phyloP scores from a whole-genome alignment of 768 basidiomycete species.

The Arthromyces matolae region DNA sequence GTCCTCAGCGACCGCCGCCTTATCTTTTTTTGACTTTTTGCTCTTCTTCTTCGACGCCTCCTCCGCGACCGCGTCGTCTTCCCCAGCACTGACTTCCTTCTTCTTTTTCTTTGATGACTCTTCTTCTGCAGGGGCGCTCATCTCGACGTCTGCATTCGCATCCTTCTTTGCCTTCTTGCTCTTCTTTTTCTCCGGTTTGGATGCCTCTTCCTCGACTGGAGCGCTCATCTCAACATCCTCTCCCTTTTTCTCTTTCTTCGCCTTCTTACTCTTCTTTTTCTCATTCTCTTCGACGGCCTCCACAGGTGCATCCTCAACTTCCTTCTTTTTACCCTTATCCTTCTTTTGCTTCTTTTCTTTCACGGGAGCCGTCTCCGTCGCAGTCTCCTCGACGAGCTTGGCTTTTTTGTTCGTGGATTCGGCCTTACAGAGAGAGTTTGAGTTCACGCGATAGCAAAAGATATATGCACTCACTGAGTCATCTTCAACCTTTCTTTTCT shows the following conservation, averaged over 20 bases:
- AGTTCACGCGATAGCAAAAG: background rate
- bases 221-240: slow-evolving; percentile 11
- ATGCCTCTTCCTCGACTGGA: slow-evolving; percentile 5
- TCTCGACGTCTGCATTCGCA: slow-evolving; percentile 10
- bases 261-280: slow-evolving; percentile 28
- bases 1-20: slow-evolving; percentile 7
- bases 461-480: background rate
- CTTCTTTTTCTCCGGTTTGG: slow-evolving; percentile 11
- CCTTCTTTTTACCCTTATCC: slow-evolving; percentile 18
- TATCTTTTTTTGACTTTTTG: slow-evolving; percentile 23
- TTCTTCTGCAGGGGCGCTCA: slow-evolving; percentile 3
- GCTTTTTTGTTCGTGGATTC: slow-evolving; percentile 27
- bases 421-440: background rate
- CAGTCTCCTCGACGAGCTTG: slow-evolving; percentile 20
- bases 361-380: slow-evolving; percentile 16
- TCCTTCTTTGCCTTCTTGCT: slow-evolving; percentile 15
- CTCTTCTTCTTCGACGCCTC: slow-evolving; percentile 16
- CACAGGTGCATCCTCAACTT: background rate
- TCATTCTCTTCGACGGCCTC: slow-evolving; percentile 8
- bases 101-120: slow-evolving; percentile 4
- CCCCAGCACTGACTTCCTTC: slow-evolving; percentile 9
- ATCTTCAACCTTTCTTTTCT: slow-evolving; percentile 26
- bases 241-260: slow-evolving; percentile 17
- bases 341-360: slow-evolving; percentile 31
- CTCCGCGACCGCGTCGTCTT: slow-evolving; percentile 14